Base-by-base conservation (phyloP, 164 flowering plant genomes). In the Warburgia ugandensis region DNA sequence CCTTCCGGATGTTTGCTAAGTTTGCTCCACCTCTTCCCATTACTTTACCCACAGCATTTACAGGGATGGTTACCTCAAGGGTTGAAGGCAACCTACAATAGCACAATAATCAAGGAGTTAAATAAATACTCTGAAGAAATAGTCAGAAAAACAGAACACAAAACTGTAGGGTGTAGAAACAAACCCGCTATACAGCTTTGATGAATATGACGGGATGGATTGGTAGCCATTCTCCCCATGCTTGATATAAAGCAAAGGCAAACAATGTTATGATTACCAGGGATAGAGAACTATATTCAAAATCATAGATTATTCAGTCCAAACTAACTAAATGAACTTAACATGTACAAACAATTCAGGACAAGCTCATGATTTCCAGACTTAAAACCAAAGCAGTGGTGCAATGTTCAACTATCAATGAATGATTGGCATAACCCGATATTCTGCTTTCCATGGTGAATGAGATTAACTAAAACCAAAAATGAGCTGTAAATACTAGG, bases 1-100 rank as follows among this genome's bases (percentile, higher is more conserved):
- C 99, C 96, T 80, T 84, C 29, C 85, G 72, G 30, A 92, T 78
- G 64, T 86, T 92, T 47, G 75, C 70, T 29, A 92, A 45, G 62
- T 87, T 87, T 39, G 82, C 71, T 32, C 99, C 97, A 54, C 84
- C 83, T 73, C 75, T 92, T 20, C 98, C 98, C 60, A 92, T 60
- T 50, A 92, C 96, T 69, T 80, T 92, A 41, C 94, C 83, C 14
- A 86, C 76, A 35, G 96, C 95, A 73, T 78, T 71, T 50, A 78
- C 77, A 63, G 99, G 97, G 47, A 92, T 66, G 59, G 80, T 37
- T 64, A 92, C 74, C 67, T 92, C 99, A 50, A 77, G 54, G n/a
- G 74, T 46, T 19, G 96, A 73, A 25, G 84, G 62, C 74, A 81
- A 68, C 32, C 95, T 86, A 74, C 25, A 45, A 26, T 45, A 16